phyloP scores from a whole-genome alignment of 495 filamentous ascomycete species.

The Tetracladium setigerum region DNA sequence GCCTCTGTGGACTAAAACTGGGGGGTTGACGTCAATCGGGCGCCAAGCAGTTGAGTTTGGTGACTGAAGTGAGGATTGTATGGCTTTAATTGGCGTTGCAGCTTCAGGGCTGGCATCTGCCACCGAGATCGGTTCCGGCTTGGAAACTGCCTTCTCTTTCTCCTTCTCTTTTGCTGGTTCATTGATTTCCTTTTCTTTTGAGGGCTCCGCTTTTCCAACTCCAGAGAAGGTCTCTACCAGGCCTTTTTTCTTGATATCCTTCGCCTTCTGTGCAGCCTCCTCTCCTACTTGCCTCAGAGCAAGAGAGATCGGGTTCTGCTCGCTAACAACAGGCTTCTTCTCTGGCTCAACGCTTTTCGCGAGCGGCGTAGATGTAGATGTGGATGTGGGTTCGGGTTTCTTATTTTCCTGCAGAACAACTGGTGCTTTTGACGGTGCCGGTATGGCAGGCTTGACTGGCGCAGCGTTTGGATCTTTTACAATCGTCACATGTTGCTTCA shows the following conservation, averaged over 20 bases:
- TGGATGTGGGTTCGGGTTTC: constrained; percentile 10
- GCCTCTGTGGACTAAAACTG: constrained; percentile 21
- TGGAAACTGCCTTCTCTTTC: constrained; percentile 13
- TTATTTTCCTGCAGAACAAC: constrained; percentile 2
- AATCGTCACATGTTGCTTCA: constrained; percentile 71
- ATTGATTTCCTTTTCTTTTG: constrained; percentile 11
- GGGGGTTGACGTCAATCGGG: constrained; percentile 29
- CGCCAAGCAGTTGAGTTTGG: constrained; percentile 38
- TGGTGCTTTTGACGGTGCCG: constrained; percentile 20
- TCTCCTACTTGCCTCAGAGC: constrained; percentile 58
- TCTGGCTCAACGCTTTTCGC: constrained; percentile 9
- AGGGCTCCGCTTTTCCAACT: constrained; percentile 13
- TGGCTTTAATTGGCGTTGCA: not conserved
- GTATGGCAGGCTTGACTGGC: constrained; percentile 23
- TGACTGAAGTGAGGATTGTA: constrained; percentile 31
- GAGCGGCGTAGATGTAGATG: constrained; percentile 17
- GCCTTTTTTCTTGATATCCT: constrained; percentile 31
- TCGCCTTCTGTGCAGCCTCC: constrained; percentile 61
- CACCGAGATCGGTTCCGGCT: constrained; percentile 9
- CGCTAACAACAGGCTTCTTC: constrained; percentile 2
- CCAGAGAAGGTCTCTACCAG: constrained; percentile 9
- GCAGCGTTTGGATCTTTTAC: constrained; percentile 30
- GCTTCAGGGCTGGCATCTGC: constrained; percentile 1
- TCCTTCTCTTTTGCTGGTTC: constrained; percentile 4
- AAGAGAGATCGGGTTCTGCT: constrained; percentile 30